Conservation (phyloP, 352 stramenopile species). For the Pythium apleroticum region DNA sequence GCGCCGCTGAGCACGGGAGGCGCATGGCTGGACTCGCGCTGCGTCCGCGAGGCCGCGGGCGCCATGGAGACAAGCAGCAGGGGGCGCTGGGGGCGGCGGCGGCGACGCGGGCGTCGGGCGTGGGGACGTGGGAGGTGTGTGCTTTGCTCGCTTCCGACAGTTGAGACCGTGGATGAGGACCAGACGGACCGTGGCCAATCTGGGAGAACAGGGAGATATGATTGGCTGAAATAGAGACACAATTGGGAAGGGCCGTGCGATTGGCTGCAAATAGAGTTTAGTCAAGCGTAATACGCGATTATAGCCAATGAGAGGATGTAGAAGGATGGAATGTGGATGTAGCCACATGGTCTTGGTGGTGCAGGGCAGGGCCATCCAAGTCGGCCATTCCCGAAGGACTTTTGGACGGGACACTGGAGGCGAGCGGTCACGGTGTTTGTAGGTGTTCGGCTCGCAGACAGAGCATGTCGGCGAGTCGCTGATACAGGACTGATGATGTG, state of each 20-base stretch:
- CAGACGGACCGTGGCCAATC: background rate
- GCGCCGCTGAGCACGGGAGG: background rate
- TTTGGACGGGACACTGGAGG: too few species aligned
- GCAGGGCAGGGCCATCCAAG: background rate
- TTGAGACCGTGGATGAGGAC: slow-evolving; percentile 1
- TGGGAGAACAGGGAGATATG: background rate
- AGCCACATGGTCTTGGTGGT: background rate
- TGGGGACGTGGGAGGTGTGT: background rate
- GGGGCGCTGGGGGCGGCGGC: background rate
- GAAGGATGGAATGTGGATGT: slow-evolving; percentile 1
- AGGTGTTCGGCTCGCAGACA: background rate
- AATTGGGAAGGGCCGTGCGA: background rate
- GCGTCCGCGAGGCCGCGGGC: background rate
- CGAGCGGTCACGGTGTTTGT: background rate
- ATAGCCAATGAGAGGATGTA: background rate
- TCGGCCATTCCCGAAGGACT: background rate
- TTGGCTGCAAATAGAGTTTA: background rate
- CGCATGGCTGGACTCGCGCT: background rate
- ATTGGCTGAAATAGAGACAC: slow-evolving; percentile 6
- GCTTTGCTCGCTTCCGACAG: background rate
- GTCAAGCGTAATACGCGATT: background rate
- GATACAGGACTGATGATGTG: background rate
- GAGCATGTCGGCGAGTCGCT: background rate
- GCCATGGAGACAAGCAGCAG: slow-evolving; percentile 1
- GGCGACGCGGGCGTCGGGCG: background rate